These are phyloP conservation scores for Schizophyllum amplum DNA, from an alignment of 1,284 basidiomycete genomes.

Conservation along the genomic window DNA sequence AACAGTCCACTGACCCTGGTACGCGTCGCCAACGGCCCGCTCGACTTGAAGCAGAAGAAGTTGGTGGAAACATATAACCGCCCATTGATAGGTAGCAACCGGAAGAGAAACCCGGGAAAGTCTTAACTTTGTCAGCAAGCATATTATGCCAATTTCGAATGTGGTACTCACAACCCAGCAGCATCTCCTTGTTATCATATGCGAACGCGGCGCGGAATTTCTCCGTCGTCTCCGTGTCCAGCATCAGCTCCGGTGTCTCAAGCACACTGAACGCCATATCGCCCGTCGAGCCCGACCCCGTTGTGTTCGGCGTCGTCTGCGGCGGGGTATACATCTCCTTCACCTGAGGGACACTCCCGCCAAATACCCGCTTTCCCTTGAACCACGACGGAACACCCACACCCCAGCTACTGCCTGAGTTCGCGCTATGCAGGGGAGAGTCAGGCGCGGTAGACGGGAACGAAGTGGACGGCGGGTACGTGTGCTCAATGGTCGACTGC, in stretches of 20 bases:
- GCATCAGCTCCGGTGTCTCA: constrained; percentile 51
- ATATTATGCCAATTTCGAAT: constrained; percentile 7
- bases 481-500: constrained; percentile 42
- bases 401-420: constrained; percentile 39
- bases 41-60: constrained; percentile 86
- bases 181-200: constrained; percentile 77
- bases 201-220: constrained; percentile 79
- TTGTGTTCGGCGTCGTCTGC: constrained; percentile 25
- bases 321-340: constrained; percentile 54
- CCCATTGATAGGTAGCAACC: constrained; percentile 81
- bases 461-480: constrained; percentile 68
- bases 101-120: constrained; percentile 81
- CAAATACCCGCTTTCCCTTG: constrained; percentile 43
- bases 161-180: constrained; percentile 78
- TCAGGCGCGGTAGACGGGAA: constrained; percentile 32
- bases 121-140: constrained; percentile 35
- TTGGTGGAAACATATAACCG: constrained; percentile 83
- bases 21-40: constrained; percentile 62
- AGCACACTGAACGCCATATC: constrained; percentile 73
- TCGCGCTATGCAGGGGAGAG: constrained; percentile 23
- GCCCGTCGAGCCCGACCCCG: constrained; percentile 26
- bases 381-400: constrained; percentile 69
- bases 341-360: constrained; percentile 23
- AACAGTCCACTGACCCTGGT: constrained; percentile 53
- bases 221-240: constrained; percentile 60